These are phyloP conservation scores for Prunus yedoensis DNA, from an alignment of 331 rosid species.

Conservation along the genomic window DNA sequence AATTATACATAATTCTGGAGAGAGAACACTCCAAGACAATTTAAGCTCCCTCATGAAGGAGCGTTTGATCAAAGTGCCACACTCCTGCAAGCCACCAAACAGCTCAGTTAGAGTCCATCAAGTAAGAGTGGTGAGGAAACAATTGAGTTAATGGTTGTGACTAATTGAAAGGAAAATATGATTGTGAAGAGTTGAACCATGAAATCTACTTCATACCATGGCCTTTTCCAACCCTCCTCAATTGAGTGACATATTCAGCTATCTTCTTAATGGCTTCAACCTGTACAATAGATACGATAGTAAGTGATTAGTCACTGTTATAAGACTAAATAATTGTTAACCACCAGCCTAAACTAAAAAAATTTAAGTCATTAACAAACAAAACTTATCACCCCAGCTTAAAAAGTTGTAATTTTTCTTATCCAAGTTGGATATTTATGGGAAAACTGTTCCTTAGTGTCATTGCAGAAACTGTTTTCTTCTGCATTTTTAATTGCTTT, in stretches of 20 bases:
- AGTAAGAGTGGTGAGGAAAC: too few species aligned
- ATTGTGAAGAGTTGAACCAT: neutral
- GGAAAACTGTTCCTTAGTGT: neutral
- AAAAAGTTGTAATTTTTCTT: too few species aligned
- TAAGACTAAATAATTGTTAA: neutral
- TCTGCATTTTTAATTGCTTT: neutral
- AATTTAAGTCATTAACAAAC: too few species aligned
- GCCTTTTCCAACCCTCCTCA: constrained; percentile 73
- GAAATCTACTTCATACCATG: constrained; percentile 49
- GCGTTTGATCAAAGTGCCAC: constrained; percentile 87
- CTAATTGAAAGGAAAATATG: constrained; percentile 5
- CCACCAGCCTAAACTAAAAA: too few species aligned
- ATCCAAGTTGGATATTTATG: too few species aligned
- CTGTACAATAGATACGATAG: constrained; percentile 22
- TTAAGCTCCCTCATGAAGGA: constrained; percentile 44
- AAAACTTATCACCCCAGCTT: neutral
- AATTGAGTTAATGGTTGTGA: neutral
- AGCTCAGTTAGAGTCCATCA: neutral
- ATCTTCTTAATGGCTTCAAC: constrained; percentile 72
- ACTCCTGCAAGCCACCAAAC: constrained; percentile 56
- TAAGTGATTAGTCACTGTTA: too few species aligned
- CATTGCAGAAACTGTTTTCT: neutral
- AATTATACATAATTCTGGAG: neutral
- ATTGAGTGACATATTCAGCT: constrained; percentile 66
- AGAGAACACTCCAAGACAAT: neutral